Evolutionary conservation across 2,329 filamentous ascomycete genomes (phyloP), one percentile per base, ranked within the genome.

Genomic region (Colletotrichum theobromicola): DNA sequence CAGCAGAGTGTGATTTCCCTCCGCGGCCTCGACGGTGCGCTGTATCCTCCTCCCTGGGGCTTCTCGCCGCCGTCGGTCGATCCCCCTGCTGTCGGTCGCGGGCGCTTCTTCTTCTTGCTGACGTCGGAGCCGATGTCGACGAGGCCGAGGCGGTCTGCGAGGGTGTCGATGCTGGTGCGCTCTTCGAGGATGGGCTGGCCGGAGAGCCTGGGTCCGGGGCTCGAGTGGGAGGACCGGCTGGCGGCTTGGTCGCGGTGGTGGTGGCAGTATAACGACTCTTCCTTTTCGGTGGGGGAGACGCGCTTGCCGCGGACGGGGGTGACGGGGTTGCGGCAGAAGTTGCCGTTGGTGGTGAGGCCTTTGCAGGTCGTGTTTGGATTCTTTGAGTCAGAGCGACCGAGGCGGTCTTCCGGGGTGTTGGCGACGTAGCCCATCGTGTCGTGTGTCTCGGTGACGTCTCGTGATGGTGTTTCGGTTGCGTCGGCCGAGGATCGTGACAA

Each of bases 221-320:
- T 88, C 21, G 87, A 87, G 58, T 82, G 82, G 3, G 87, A 82
- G 10, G 88, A 87, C 72, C 82, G 79, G 77, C 82, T 81, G 71
- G 94, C 95, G 70, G 95, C 95, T 83, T 99, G 97, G 72, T 97
- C 95, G 82, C 94, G 96, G 86, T 99, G 97, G 83, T 98, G 95
- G 94, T 94, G 98, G 87, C 96, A 98, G 85, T 95, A 98, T 64
- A 93, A 90, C n/a, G 85, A 87, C 75, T 91, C 89, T 62, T 91
- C 88, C 26, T 79, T 76, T 75, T 83, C 79, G 75, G 75, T 78
- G 74, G 77, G 75, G 79, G 80, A 82, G 66, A 73, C 79, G 75
- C 63, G 68, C 50, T 69, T 76, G 57, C 75, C 70, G 26, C 32
- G 46, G 34, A 46, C 67, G 82, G 82, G 86, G 12, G 90, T 87